These are phyloP conservation scores for Citrus medica DNA, from an alignment of 345 rosid species.

Conservation along the genomic window DNA sequence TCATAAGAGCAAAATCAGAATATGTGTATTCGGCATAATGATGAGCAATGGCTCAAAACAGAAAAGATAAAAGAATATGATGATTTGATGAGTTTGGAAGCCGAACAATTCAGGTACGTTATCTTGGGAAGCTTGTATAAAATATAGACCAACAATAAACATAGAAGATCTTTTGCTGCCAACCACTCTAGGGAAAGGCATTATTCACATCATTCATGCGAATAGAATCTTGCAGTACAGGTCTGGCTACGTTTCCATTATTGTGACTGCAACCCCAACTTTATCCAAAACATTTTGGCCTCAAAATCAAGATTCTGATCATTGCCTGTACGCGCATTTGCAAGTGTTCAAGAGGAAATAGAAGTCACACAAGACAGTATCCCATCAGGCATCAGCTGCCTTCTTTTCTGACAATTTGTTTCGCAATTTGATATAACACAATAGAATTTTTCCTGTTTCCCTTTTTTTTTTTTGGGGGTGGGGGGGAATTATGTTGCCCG, in stretches of 20 bases:
- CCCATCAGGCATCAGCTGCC: too few relatives aligned
- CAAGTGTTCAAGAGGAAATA: neutral
- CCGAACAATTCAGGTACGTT: neutral
- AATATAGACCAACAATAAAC: neutral
- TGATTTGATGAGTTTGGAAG: slow-evolving; percentile 10
- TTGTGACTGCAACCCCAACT: neutral
- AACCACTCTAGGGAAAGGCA: neutral
- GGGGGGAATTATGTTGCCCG: too few relatives aligned
- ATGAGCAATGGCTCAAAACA: slow-evolving; percentile 3
- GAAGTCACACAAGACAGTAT: neutral
- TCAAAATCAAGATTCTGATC: neutral
- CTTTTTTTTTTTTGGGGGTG: too few relatives aligned
- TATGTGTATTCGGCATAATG: slow-evolving; percentile 10
- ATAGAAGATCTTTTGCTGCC: slow-evolving; percentile 1
- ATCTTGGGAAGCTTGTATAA: neutral
- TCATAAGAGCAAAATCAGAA: neutral
- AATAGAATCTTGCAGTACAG: slow-evolving; percentile 4
- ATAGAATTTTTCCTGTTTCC: too few relatives aligned
- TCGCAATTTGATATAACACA: too few relatives aligned
- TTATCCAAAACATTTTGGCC: neutral
- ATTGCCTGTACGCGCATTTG: neutral
- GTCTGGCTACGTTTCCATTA: neutral
- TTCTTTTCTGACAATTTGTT: too few relatives aligned
- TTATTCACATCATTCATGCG: neutral
- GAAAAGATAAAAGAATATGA: neutral